These are phyloP conservation scores for Penicillium frequentans DNA, from an alignment of 2,329 filamentous ascomycete species.

Conservation along the genomic window DNA sequence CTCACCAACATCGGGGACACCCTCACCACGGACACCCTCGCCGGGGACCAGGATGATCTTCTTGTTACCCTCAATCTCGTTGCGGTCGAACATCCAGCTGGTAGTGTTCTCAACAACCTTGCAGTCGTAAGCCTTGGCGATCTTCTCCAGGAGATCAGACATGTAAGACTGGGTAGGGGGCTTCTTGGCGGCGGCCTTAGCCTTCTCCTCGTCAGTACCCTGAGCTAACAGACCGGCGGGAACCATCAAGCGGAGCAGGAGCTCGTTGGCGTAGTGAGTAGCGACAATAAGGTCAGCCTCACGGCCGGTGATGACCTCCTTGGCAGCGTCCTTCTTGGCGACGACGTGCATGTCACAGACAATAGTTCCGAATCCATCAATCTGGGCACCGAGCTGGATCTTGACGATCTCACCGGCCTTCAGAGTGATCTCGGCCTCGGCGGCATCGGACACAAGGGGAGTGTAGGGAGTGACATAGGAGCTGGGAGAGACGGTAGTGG, in stretches of 20 bases:
- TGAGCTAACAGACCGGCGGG: conserved; percentile 82
- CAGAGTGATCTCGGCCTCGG: conserved; percentile 76
- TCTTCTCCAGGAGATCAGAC: conserved; percentile 82
- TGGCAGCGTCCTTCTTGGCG: conserved; percentile 58
- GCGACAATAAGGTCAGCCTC: conserved; percentile 85
- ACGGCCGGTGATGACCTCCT: conserved; percentile 69
- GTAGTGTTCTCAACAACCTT: conserved; percentile 97
- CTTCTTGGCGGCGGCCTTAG: conserved; percentile 81
- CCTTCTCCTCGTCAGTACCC: conserved; percentile 91
- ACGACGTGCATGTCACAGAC: conserved; percentile 91
- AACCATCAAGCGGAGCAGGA: conserved; percentile 85
- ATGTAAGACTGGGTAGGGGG: conserved; percentile 83
- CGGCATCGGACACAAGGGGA: conserved; percentile 79
- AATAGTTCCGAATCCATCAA: conserved; percentile 94
- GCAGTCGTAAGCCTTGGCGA: conserved; percentile 86
- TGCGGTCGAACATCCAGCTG: conserved; percentile 92
- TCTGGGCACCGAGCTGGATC: conserved; percentile 98
- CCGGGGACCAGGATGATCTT: conserved; percentile 89
- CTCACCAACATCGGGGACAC: conserved; percentile 81
- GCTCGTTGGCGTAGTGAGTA: conserved; percentile 93
- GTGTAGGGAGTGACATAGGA: conserved; percentile 97
- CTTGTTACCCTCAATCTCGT: conserved; percentile 97
- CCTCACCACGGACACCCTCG: conserved; percentile 86
- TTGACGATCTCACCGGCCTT: conserved; percentile 88
- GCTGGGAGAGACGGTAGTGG: conserved; percentile 90